Evolutionary conservation across 2,329 filamentous ascomycete species (phyloP), one percentile per base, ranked within the genome.

Genomic region (Arthrobotrys conoides): DNA sequence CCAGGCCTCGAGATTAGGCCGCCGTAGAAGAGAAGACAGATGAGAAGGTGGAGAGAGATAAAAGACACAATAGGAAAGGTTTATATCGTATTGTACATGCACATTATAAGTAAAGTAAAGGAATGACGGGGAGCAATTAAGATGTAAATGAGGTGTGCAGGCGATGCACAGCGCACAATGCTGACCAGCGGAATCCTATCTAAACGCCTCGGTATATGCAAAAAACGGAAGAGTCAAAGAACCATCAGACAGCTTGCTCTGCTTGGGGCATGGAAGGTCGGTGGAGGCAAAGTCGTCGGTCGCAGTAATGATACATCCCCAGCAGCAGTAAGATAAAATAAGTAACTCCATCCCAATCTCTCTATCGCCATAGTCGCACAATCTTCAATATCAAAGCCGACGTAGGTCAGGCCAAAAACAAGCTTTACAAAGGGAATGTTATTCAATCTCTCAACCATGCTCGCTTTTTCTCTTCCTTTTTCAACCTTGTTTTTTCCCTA

Each of bases 391-490:
- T 22, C 22, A n/a, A 1, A 20, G 20, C 10, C 33, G 33, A 41
- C 16, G 33, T 16, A 20, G 10, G n/a, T 22, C n/a, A 2, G 55
- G 27, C 6, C 18, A 38, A n/a, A 44, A 10, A n/a, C 5, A 44
- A 44, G 20, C 36, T 6, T 10, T 16, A 41, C 20, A 18, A 3
- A 14, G 5, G 22, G 46, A 22, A 12, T 16, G 22, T 9, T 1
- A 3, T 77, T 91, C 86, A 97, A 85, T 97, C 94, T 82, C 91
- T 88, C 82, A 98, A 85, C 93, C 96, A 99, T 9, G 94, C 95
- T 80, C 94, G 88, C 79, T 94, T 88, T 86, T 97, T 98, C 87
- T 97, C 94, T 84, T 97, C 94, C 85, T 98, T 98, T 86, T 90
- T 93, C 53, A 92, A 92, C 79, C 90, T 89, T 80, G 94, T 88